Evolutionary conservation across 345 rosid genomes (phyloP), one percentile per base, ranked within the genome.

Genomic region (Citrus mangshanensis): DNA sequence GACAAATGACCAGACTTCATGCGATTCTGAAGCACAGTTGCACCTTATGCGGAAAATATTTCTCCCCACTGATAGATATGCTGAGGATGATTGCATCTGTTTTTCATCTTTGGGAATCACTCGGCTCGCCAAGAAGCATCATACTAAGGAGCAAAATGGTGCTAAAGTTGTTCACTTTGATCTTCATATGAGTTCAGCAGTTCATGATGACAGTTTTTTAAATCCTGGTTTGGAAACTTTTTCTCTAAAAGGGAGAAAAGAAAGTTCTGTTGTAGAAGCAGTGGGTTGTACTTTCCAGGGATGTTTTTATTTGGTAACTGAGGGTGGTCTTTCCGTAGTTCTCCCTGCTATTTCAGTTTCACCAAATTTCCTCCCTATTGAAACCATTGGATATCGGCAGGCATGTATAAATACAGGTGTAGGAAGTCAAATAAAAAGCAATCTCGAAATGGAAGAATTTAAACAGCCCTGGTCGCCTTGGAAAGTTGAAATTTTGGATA

Each of bases 271-370:
- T 81, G 94, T 83, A 81, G 93, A 89, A 82, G 91, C 91, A 79
- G 87, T 96, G 83, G 99, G 93, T 76, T 93, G 99, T 77, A 87
- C 84, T 79, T 96, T 90, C 87, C 97, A 91, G 82, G 98, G 98
- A 21, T 88, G 84, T 85, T 80, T 96, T 66, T 96, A 93, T 87
- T 75, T 96, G 87, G 97, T 96, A 79, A 94, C 95, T 77, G 79
- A 88, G 81, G 81, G 71, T 78, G 99, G 97, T 75, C 86, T 96
- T 82, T 91, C 98, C 7, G 95, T 94, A 71, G 92, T 89, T 87
- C 98, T 96, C 80, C 98, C 99, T 51, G 82, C 94, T 71, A 63
- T 91, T 78, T 90, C 94, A 79, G 81, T 87, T 80, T 83, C 93
- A 74, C 83, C 91, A 67, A 83, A 85, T 69, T 86, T 77, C 69